Evolutionary conservation across 208 protist genomes (phyloP), one percentile per base, ranked within the genome.

Genomic region (Leishmania mexicana): DNA sequence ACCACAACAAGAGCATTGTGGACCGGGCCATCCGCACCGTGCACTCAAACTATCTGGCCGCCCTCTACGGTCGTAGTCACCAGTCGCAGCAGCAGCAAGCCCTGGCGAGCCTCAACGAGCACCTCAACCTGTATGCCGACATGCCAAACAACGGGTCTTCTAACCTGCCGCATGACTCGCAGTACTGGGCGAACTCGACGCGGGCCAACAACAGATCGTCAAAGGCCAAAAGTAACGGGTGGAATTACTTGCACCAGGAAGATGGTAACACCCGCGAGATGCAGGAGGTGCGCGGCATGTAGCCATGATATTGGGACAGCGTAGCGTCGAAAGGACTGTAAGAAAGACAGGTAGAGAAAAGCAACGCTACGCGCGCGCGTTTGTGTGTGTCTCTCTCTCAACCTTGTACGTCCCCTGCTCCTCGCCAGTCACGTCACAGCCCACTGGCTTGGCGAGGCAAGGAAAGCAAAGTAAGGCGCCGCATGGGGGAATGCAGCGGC

Each of bases 1-100:
- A 76, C 49, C 64, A 38, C 4, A 84, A 80, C 76, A 80, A 72
- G 70, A 73, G 47, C 70, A 77, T 84, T 70, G 67, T 84, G 74
- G 81, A 84, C 57, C 78, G 73, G 1, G 75, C 70, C 68, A 84
- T 84, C 70, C 28, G 54, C 49, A 53, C 45, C 40, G 57, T 84
- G 42, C 81, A 71, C 49, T n/a, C 40, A 4, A 60, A 77, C 68
- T 57, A 67, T 6, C 13, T 62, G 73, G 35, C 73, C 24, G 40
- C 40, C 2, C 40, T 73, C 21, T 51, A 19, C 7, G 42, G 21
- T 38, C 40, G 68, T 31, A 8, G 11, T n/a, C 31, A 62, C 38
- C 28, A 60, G 54, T 64, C 42, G 57, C 64, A 75, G 54, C 65
- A 57, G 65, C 81, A 74, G 53, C 28, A 19, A 21, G 28, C 7